A percentile compares a stretch with the other conserved stretches of the same genome.
Evolutionary conservation across 83 land plant genomes (phyloP).

Genomic region (Picea abies): DNA sequence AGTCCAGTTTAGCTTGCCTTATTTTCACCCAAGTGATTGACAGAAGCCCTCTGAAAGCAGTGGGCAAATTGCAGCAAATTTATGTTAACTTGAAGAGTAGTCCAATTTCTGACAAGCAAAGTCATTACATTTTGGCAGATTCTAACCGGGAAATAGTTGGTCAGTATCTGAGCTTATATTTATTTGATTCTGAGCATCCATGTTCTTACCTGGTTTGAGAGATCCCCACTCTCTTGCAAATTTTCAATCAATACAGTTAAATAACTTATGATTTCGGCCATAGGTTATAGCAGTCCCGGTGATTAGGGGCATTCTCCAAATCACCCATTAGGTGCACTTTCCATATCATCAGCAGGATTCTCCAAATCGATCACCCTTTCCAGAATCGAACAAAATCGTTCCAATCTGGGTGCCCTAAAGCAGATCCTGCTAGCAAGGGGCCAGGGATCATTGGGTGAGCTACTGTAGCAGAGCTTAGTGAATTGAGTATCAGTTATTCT

Average conservation of each 20-base stretch:
- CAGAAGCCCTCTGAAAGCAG: not conserved
- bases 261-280: no score
- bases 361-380: no score
- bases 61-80: not conserved
- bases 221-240: not conserved
- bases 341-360: no score
- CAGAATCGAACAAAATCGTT: no score
- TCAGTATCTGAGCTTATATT: not conserved
- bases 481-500: no score
- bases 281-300: not conserved
- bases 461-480: no score
- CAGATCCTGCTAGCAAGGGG: no score
- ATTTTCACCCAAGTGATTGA: not conserved
- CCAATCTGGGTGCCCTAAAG: no score
- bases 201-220: no score
- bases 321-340: not conserved
- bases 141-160: not conserved
- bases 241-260: not conserved
- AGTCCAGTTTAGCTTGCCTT: not conserved
- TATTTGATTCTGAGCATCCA: not conserved
- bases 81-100: not conserved
- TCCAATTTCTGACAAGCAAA: not conserved
- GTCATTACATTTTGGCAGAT: not conserved
- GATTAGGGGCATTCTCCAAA: not conserved
- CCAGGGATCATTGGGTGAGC: no score